Conservation (phyloP, 2,329 filamentous ascomycete genomes). For the Colletotrichum spinosum region DNA sequence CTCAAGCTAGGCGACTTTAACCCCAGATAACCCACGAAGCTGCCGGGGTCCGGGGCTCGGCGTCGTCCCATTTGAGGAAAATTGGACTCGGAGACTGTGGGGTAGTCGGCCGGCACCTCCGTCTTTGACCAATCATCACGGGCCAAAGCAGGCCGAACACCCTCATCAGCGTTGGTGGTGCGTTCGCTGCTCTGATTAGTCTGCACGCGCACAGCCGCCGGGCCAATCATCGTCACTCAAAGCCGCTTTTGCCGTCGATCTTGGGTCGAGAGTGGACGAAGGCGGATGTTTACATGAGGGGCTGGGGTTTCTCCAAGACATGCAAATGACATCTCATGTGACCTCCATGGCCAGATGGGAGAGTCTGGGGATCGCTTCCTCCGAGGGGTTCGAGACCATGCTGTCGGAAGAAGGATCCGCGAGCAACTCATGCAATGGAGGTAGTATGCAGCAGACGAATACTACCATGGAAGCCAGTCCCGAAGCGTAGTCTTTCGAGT, state of each 20-base stretch:
- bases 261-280: conserved; percentile 26
- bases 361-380: conserved; percentile 40
- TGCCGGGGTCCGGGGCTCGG: conserved; percentile 15
- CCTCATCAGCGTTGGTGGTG: conserved; percentile 14
- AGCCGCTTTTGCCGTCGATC: conserved; percentile 41
- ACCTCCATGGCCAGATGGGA: conserved; percentile 17
- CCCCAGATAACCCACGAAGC: conserved; percentile 33
- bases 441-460: conserved; percentile 2
- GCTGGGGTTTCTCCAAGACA: conserved; percentile 27
- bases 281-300: conserved; percentile 36
- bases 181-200: conserved; percentile 16
- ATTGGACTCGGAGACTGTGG: conserved; percentile 32
- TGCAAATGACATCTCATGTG: conserved; percentile 24
- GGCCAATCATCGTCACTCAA: conserved; percentile 19
- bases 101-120: conserved; percentile 26
- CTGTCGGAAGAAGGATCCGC: conserved; percentile 26
- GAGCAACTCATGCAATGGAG: conserved; percentile 12
- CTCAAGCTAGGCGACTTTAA: conserved; percentile 20
- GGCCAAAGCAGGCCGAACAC: conserved; percentile 29
- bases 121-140: conserved; percentile 29
- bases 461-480: not conserved
- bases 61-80: conserved; percentile 35
- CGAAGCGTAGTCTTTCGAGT: not conserved
- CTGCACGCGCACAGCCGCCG: conserved; percentile 17
- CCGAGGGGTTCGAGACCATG: conserved; percentile 16